Evolutionary conservation across 106 monocot genomes (phyloP), one percentile per base, ranked within the genome.

Genomic region (Gastrodia elata): DNA sequence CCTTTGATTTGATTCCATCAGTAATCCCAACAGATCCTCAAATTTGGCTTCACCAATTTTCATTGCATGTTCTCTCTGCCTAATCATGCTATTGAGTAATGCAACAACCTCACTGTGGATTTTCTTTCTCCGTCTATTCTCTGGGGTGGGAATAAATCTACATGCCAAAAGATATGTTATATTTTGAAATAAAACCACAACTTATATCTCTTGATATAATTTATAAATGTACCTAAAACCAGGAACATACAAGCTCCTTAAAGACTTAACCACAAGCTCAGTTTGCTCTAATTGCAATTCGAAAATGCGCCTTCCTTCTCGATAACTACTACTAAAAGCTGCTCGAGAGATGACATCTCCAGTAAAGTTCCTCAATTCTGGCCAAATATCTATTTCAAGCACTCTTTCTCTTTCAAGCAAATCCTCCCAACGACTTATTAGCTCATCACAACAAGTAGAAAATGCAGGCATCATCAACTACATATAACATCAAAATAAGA

Each of bases 341-440:
- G 80, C 64, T 43, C 87, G 71, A 5, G 92, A 89, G 30, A 89
- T 89, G 71, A 89, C 88, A 77, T 89, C 92, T 77, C 77, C 78
- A 20, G 89, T 77, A 55, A 89, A 77, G 20, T 81, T 84, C 42
- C 85, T 82, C 13, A 92, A 43, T 57, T 89, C 92, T 25, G 84
- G 74, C 74, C 78, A 89, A 15, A 92, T 72, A 65, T 89, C 74
- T 49, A 87, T 34, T 38, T 85, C 88, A 27, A 67, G 76, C 22
- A 22, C 22, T 52, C 6, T 22, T n/a, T 22, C 22, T 5, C 22
- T 0, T 3, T 22, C 52, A 56, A 44, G 10, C 43, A 75, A 72
- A 1, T 35, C 74, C 49, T 74, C 70, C 78, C 82, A 82, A 70
- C 61, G 74, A 15, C 9, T 59, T 8, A 82, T 82, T 33, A 82